A percentile compares a stretch with the other conserved stretches of the same genome.
Evolutionary conservation across 202 grass and related monocot species (phyloP).

Genomic region (Setaria italica): DNA sequence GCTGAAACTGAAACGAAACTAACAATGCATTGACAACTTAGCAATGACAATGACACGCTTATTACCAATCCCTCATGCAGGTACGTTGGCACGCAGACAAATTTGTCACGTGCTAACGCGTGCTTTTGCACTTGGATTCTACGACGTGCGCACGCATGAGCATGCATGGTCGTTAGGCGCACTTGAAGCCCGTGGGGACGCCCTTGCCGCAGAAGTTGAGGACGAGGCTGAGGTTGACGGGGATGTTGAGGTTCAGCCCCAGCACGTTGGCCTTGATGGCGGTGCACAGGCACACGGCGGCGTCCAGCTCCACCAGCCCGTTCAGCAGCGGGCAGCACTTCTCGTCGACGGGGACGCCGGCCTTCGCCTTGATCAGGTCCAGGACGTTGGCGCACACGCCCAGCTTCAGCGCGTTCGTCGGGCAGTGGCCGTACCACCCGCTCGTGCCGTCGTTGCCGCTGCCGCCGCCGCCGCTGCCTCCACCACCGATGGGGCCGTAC

Average conservation of each 20-base stretch:
- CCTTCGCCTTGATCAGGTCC: conserved; percentile 66
- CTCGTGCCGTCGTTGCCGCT: conserved; percentile 17
- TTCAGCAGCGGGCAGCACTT: conserved; percentile 77
- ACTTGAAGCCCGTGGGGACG: conserved; percentile 80
- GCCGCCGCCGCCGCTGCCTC: neutral
- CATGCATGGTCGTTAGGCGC: neutral
- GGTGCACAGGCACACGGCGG: conserved; percentile 71
- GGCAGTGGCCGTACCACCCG: conserved; percentile 59
- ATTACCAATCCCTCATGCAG: neutral
- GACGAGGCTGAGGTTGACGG: conserved; percentile 76
- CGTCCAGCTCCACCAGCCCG: conserved; percentile 68
- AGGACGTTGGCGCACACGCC: conserved; percentile 78
- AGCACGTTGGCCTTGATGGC: conserved; percentile 72
- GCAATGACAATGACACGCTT: neutral
- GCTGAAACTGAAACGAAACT: neutral
- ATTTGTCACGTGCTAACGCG: neutral
- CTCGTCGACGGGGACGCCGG: conserved; percentile 57
- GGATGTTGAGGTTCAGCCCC: conserved; percentile 73
- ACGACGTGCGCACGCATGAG: neutral
- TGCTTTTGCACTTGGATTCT: neutral
- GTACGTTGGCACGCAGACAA: neutral
- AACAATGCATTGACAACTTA: neutral
- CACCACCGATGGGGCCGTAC: neutral
- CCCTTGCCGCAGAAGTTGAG: conserved; percentile 94
- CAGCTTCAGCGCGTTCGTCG: conserved; percentile 76